These are phyloP conservation scores for Cryptosporidium felis DNA, from an alignment of 169 alveolate species.

Conservation along the genomic window DNA sequence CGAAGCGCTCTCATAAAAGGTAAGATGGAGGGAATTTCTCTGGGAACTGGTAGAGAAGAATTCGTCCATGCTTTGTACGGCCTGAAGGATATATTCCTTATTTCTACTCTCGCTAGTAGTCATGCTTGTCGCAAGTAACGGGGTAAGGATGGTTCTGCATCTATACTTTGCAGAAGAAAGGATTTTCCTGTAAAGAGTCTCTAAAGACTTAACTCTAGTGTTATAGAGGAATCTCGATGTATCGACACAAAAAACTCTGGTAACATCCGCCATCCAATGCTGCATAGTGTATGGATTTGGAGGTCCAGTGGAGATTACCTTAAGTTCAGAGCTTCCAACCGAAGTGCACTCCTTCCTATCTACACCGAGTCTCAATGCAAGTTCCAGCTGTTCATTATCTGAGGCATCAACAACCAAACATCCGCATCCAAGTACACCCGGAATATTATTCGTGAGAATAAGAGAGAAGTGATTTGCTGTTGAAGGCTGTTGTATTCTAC, in stretches of 20 bases:
- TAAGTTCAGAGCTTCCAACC: slow-evolving; percentile 52
- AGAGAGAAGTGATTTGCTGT: neutral
- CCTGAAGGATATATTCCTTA: slow-evolving; percentile 35
- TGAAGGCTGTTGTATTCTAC: neutral
- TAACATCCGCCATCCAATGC: neutral
- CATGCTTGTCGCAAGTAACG: slow-evolving; percentile 3
- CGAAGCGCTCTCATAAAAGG: neutral
- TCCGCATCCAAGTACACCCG: slow-evolving; percentile 26
- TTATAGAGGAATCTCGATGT: slow-evolving; percentile 14
- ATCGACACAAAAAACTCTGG: slow-evolving; percentile 31
- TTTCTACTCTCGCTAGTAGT: slow-evolving; percentile 11
- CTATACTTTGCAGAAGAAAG: slow-evolving; percentile 32
- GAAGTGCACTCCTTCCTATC: neutral
- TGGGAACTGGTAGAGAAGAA: slow-evolving; percentile 7
- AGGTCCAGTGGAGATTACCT: neutral
- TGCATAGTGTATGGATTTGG: neutral
- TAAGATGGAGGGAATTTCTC: slow-evolving; percentile 9
- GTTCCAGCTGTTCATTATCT: neutral
- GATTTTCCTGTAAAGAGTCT: neutral
- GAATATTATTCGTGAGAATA: neutral
- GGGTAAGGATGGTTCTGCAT: slow-evolving; percentile 13
- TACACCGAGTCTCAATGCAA: neutral
- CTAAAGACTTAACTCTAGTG: neutral
- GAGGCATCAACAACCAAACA: slow-evolving; percentile 62
- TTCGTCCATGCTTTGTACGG: slow-evolving; percentile 8